phyloP scores from a whole-genome alignment of 2,329 filamentous ascomycete genomes.

The Paecilomyces niveus region DNA sequence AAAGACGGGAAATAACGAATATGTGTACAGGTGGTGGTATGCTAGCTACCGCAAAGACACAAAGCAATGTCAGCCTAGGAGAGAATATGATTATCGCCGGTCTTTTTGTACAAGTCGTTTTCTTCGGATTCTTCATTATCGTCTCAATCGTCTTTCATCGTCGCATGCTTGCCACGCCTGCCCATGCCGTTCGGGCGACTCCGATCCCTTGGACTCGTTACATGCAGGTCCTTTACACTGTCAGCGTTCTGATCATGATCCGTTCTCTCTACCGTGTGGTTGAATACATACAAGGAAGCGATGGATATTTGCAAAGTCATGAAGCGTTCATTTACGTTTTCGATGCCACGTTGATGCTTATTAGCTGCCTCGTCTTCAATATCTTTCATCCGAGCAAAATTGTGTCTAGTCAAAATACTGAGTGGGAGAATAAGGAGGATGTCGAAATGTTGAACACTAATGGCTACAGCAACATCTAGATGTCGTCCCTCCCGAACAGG shows the following conservation, averaged over 20 bases:
- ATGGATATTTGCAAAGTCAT: conserved; percentile 21
- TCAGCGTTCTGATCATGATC: conserved; percentile 21
- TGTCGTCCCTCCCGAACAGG: no score
- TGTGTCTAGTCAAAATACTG: no score
- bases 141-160: conserved; percentile 45
- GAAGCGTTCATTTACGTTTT: conserved; percentile 28
- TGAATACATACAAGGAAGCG: conserved; percentile 24
- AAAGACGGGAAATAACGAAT: not conserved
- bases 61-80: conserved; percentile 11
- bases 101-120: conserved; percentile 51
- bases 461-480: no score
- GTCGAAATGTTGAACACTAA: no score
- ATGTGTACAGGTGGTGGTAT: conserved; percentile 18
- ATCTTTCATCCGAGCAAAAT: not conserved
- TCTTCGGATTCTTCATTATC: conserved; percentile 51
- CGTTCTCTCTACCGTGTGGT: conserved; percentile 26
- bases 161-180: conserved; percentile 13
- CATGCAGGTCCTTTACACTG: conserved; percentile 16
- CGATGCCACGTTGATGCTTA: conserved; percentile 23
- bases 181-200: not conserved
- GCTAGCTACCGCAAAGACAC: conserved; percentile 15
- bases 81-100: conserved; percentile 47
- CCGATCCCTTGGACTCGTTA: conserved; percentile 8
- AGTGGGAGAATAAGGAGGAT: no score
- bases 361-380: not conserved